These are phyloP conservation scores for Coemansia sp. DNA, from an alignment of 192 early-diverging fungal genomes.

Conservation along the genomic window DNA sequence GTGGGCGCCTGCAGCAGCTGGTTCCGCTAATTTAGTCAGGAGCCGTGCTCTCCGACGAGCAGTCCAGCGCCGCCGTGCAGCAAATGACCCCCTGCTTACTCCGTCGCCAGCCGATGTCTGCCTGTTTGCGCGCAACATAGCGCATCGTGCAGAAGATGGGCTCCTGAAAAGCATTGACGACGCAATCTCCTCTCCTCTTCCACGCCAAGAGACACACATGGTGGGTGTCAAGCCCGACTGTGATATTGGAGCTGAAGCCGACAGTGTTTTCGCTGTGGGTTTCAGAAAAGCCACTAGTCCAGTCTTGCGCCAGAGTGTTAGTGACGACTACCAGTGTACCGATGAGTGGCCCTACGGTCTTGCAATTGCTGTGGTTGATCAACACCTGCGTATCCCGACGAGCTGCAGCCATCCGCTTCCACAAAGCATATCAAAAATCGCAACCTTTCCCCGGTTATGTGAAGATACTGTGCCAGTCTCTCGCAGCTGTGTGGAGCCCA, in stretches of 20 bases:
- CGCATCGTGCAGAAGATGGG: constrained; percentile 16
- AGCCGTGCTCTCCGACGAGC: constrained; percentile 12
- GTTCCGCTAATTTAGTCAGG: background rate
- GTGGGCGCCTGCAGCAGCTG: constrained; percentile 7
- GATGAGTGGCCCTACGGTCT: background rate
- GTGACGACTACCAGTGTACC: background rate
- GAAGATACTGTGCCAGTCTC: constrained; percentile 8
- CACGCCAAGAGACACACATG: constrained; percentile 39
- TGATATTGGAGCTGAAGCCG: constrained; percentile 11
- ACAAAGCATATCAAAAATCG: constrained; percentile 7
- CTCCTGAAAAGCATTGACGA: constrained; percentile 39
- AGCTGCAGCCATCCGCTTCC: background rate
- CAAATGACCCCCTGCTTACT: constrained; percentile 38
- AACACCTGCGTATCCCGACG: background rate
- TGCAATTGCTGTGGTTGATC: constrained; percentile 2
- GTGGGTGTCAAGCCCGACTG: constrained; percentile 29
- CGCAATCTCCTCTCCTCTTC: constrained; percentile 42
- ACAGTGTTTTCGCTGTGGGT: too few species aligned
- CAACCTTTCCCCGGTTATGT: constrained; percentile 12
- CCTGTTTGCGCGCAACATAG: constrained; percentile 12
- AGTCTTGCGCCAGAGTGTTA: background rate
- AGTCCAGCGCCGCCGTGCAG: constrained; percentile 20
- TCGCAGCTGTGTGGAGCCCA: constrained; percentile 1
- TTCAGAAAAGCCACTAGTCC: constrained; percentile 1
- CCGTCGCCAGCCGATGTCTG: constrained; percentile 27